Base-by-base conservation (phyloP, 2,329 filamentous ascomycete species). In the Drechslera avenae region DNA sequence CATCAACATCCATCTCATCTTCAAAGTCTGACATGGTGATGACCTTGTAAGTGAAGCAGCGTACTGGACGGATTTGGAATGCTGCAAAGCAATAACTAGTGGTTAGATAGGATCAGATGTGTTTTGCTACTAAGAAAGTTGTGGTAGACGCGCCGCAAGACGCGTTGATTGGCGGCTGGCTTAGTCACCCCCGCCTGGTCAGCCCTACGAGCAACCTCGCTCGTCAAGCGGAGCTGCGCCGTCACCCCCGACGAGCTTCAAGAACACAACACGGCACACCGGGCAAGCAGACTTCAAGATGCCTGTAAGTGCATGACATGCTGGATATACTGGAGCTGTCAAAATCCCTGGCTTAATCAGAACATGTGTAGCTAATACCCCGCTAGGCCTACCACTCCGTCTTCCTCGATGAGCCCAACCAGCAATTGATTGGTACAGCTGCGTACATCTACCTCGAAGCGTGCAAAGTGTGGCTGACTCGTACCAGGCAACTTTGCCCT, bases 381-480 rank as follows among this genome's bases (percentile, higher is more conserved):
- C 48, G n/a, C 46, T 64, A 96, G 91, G 93, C 93, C 78, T 97
- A 97, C 83, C 95, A 97, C 83, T 96, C 90, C 75, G 89, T 96
- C 83, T 97, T 97, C 86, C 85, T 87, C 75, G 79, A 93, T 85
- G 84, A 91, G 83, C 81, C 87, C 59, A 84, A 85, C 70, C 83
- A 86, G 62, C 83, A 84, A 68, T 71, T 85, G 64, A 86, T 87
- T 73, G 84, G 82, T 84, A 80, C 51, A 19, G 32, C 17, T 19
- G 23, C 2, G 10, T 21, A 14, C 12, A 18, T 13, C 14, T 13
- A 13, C 9, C 23, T 16, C 9, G 13, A 6, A 23, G 18, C 16
- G 23, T 13, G 23, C 17, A n/a, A 10, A 39, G 16, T 5, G 0
- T 34, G 14, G 39, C 28, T 46, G 19, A 53, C 32, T 17, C 9